Evolutionary conservation across 345 rosid genomes (phyloP).

Genomic region (Euphorbia peplus): DNA sequence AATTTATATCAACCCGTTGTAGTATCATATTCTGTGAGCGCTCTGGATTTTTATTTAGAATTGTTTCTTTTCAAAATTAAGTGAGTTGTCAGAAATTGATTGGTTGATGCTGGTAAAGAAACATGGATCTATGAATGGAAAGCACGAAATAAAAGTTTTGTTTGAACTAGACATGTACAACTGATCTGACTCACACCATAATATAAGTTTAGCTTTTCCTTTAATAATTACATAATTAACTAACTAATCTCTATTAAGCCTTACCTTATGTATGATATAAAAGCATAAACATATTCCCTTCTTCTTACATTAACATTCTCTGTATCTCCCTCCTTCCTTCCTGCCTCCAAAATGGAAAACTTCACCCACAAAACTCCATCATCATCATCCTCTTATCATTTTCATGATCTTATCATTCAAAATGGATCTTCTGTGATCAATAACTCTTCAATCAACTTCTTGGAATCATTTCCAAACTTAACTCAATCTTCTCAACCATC

Average conservation of each 20-base stretch:
- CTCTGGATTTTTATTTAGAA: no score
- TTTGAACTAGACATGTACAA: constrained; percentile 28
- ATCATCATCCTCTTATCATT: constrained; percentile 26
- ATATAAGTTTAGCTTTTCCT: constrained; percentile 1
- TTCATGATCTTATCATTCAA: constrained; percentile 32
- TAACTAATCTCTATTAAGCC: constrained; percentile 8
- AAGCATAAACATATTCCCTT: constrained; percentile 24
- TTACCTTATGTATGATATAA: no score
- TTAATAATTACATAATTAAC: constrained; percentile 17
- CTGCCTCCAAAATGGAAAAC: constrained; percentile 43
- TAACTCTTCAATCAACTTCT: constrained; percentile 28
- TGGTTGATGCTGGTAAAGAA: constrained; percentile 21
- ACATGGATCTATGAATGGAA: constrained; percentile 43
- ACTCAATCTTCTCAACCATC: constrained; percentile 27
- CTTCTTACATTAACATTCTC: constrained; percentile 32
- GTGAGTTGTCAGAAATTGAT: constrained; percentile 12
- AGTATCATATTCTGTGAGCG: no score
- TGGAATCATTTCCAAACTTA: constrained; percentile 38
- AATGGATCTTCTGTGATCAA: constrained; percentile 20
- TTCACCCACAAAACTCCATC: constrained; percentile 42
- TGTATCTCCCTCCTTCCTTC: constrained; percentile 16
- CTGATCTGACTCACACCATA: constrained; percentile 51
- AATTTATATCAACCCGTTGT: no score
- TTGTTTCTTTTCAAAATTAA: no score
- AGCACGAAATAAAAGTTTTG: constrained; percentile 44